These are phyloP conservation scores for Nepenthes mirabilis DNA, from an alignment of 148 eudicot genomes.

Conservation along the genomic window DNA sequence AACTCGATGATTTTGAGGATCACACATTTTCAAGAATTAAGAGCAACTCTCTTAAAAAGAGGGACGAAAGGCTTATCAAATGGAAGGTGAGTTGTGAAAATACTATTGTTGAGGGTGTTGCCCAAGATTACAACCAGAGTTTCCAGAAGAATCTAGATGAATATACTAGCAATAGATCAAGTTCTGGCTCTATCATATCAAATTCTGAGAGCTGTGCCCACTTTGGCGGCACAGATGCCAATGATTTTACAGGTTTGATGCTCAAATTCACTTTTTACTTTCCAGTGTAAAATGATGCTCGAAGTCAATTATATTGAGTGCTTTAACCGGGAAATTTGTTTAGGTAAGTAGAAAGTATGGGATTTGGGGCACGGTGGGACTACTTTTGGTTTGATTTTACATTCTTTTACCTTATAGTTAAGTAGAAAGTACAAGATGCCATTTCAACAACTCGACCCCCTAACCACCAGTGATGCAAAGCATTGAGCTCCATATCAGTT, in stretches of 20 bases:
- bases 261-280: neutral
- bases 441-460: no score
- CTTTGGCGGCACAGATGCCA: conserved; percentile 69
- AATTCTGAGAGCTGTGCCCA: conserved; percentile 90
- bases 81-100: conserved; percentile 48
- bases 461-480: no score
- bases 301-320: no score
- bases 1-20: conserved; percentile 62
- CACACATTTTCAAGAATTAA: conserved; percentile 41
- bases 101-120: conserved; percentile 16
- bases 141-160: conserved; percentile 51
- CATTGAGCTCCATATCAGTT: no score
- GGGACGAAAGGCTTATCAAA: conserved; percentile 54
- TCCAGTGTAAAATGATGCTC: no score
- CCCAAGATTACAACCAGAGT: conserved; percentile 30
- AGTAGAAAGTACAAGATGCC: no score
- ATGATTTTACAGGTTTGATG: conserved; percentile 72
- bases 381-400: no score
- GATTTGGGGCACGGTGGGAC: no score
- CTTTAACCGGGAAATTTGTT: no score
- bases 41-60: conserved; percentile 48
- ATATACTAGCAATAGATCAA: conserved; percentile 88
- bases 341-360: no score
- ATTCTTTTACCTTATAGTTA: no score
- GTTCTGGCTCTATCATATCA: conserved; percentile 93